These are phyloP conservation scores for Boechera divaricarpa DNA, from an alignment of 345 rosid species.

Conservation along the genomic window DNA sequence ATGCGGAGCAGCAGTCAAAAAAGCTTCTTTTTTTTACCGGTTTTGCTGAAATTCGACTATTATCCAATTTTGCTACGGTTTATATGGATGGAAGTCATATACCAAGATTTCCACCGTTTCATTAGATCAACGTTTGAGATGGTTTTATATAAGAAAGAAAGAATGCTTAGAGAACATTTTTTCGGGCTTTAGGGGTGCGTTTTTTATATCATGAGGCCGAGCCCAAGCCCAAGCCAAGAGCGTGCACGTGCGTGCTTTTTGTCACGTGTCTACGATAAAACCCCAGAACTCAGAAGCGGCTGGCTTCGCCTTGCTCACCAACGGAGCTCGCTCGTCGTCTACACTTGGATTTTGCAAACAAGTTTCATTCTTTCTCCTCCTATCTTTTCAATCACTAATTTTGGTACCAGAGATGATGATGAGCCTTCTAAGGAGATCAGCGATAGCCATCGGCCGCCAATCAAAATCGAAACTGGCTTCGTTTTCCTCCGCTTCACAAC, in stretches of 20 bases:
- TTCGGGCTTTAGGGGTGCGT: no score
- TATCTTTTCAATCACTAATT: not conserved
- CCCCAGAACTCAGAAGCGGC: slow-evolving; percentile 36
- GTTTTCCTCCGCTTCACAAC: slow-evolving; percentile 36
- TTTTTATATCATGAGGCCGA: not conserved
- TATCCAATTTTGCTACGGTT: no score
- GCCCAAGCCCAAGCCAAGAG: not conserved
- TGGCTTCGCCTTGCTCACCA: slow-evolving; percentile 31
- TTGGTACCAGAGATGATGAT: slow-evolving; percentile 37
- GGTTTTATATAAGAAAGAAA: no score
- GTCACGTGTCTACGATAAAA: slow-evolving; percentile 36
- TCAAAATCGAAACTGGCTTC: slow-evolving; percentile 33
- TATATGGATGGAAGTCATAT: no score
- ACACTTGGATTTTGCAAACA: slow-evolving; percentile 1
- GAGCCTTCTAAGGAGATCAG: slow-evolving; percentile 46
- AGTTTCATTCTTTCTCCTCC: not conserved
- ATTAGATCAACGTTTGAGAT: no score
- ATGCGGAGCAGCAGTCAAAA: no score
- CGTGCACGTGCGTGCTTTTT: slow-evolving; percentile 17
- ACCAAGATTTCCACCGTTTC: no score
- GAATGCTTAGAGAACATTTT: no score
- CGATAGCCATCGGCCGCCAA: slow-evolving; percentile 24
- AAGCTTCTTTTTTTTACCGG: no score
- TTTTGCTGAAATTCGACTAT: no score
- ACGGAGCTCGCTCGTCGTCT: not conserved